These are phyloP conservation scores for Pseudogymnoascus sp. DNA, from an alignment of 2,329 filamentous ascomycete genomes.

Conservation along the genomic window DNA sequence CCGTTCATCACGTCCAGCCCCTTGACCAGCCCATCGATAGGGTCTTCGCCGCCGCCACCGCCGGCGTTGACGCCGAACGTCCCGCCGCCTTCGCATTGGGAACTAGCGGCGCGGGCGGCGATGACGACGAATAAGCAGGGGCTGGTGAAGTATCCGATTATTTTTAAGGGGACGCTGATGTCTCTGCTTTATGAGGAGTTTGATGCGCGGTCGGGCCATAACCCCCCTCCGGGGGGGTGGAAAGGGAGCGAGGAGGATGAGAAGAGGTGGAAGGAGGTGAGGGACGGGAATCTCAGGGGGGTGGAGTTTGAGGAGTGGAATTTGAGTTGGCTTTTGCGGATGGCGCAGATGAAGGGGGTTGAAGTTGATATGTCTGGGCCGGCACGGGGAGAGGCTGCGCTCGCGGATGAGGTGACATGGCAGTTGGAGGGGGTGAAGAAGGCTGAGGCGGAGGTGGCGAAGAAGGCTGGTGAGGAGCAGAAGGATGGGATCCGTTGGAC, in stretches of 20 bases:
- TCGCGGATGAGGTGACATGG: neutral
- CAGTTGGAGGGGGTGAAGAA: neutral
- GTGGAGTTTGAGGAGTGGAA: neutral
- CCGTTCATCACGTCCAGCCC: neutral
- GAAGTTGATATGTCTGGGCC: neutral
- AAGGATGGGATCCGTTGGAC: neutral
- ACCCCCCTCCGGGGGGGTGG: neutral
- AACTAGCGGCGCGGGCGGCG: neutral
- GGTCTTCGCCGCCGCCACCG: neutral
- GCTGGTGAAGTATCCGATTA: neutral
- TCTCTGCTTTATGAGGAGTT: neutral
- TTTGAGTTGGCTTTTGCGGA: neutral
- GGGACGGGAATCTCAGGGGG: neutral
- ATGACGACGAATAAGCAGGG: neutral
- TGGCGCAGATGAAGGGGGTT: neutral
- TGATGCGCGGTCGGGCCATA: neutral
- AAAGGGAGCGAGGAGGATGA: neutral
- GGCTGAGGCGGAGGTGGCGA: neutral
- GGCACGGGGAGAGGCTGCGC: neutral
- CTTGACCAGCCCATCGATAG: neutral
- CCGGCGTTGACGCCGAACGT: neutral
- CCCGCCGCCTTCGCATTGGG: neutral
- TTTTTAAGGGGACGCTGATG: neutral
- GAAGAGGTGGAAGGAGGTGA: neutral
- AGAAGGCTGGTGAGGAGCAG: neutral